phyloP scores from a whole-genome alignment of 306 rosid species.

The Begonia loranthoides region DNA sequence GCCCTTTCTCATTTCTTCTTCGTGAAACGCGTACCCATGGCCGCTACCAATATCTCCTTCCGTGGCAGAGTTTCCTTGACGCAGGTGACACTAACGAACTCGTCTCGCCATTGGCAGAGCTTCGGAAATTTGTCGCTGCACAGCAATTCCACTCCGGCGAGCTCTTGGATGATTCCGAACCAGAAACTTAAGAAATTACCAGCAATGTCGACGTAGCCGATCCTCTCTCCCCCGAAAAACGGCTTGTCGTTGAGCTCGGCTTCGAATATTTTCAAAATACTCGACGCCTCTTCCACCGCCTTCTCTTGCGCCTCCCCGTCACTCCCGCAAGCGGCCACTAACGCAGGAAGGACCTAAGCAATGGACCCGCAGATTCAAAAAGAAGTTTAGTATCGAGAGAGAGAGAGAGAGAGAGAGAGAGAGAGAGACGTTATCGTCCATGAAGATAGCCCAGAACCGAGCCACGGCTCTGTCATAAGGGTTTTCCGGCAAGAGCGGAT shows the following conservation, averaged over 20 bases:
- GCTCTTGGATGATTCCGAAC: conserved; percentile 31
- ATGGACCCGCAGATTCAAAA: neutral
- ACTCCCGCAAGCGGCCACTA: conserved; percentile 8
- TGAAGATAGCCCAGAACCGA: conserved; percentile 51
- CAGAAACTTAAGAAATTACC: conserved; percentile 26
- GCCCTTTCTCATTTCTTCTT: too few species aligned
- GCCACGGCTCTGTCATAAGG: conserved; percentile 34
- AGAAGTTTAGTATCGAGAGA: neutral
- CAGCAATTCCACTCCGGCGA: conserved; percentile 17
- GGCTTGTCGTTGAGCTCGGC: conserved; percentile 33
- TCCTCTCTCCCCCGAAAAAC: conserved; percentile 44
- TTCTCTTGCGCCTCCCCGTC: conserved; percentile 20
- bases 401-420: conserved; percentile 1
- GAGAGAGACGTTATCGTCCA: conserved; percentile 29
- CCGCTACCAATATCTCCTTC: neutral
- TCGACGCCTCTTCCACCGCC: conserved; percentile 17
- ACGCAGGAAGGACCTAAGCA: conserved; percentile 11
- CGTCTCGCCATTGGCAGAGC: conserved; percentile 29
- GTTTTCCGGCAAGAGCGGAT: conserved; percentile 25
- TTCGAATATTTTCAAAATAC: conserved; percentile 26
- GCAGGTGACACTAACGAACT: conserved; percentile 10
- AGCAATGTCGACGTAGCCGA: conserved; percentile 44
- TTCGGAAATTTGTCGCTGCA: conserved; percentile 26
- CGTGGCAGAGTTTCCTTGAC: conserved; percentile 27
- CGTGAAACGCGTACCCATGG: neutral